These are phyloP conservation scores for Metschnikowia drakensbergensis DNA, from an alignment of 805 yeast species.

Conservation along the genomic window DNA sequence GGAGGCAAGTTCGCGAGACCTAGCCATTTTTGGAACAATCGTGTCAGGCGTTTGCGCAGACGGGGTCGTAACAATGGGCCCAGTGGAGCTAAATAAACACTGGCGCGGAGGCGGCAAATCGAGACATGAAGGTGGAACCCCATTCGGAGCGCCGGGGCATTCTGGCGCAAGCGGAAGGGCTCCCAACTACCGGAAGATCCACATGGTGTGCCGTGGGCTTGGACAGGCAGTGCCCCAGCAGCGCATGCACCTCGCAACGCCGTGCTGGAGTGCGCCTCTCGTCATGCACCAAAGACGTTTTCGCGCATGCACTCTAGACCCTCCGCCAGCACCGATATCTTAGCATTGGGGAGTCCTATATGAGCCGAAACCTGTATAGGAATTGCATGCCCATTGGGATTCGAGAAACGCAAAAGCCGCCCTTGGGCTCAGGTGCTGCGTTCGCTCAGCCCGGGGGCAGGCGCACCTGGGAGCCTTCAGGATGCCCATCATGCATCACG, in stretches of 20 bases:
- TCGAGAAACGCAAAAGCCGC: neutral
- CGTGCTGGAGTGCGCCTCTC: conserved; percentile 1
- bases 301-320: conserved; percentile 2
- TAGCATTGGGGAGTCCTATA: neutral
- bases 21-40: neutral
- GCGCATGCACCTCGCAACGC: conserved; percentile 4
- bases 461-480: neutral
- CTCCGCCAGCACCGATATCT: neutral
- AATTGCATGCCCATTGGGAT: neutral
- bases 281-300: conserved; percentile 2
- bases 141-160: neutral
- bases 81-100: neutral
- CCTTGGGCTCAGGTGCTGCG: neutral
- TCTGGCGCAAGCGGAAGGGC: neutral
- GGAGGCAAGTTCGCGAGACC: neutral
- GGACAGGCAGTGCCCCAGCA: neutral
- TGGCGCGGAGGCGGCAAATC: neutral
- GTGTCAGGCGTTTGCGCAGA: too few relatives aligned
- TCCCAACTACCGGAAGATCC: neutral
- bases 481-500: neutral
- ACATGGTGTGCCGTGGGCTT: neutral
- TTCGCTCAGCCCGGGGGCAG: too few relatives aligned
- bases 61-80: neutral
- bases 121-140: neutral
- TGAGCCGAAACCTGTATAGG: neutral